These are phyloP conservation scores for Calycina herbarum DNA, from an alignment of 2,329 filamentous ascomycete species.

Conservation along the genomic window DNA sequence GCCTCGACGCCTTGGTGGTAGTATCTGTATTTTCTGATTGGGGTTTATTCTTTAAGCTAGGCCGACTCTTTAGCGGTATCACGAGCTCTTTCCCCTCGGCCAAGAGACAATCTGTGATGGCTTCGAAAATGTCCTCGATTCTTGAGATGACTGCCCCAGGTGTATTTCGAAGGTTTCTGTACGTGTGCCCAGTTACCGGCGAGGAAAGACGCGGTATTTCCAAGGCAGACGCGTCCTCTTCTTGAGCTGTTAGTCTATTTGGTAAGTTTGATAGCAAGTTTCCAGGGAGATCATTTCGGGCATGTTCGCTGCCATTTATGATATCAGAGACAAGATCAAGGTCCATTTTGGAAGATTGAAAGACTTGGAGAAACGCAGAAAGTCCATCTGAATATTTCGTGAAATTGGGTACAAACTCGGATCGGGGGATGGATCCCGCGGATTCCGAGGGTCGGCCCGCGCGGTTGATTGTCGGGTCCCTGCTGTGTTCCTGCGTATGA, in stretches of 20 bases:
- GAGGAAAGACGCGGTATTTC: neutral
- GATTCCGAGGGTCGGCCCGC: neutral
- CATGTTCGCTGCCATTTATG: constrained; percentile 10
- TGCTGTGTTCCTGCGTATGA: neutral
- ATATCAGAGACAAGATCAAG: constrained; percentile 19
- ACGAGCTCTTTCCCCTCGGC: constrained; percentile 46
- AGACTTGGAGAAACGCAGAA: neutral
- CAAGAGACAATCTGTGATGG: constrained; percentile 49
- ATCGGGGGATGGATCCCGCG: neutral
- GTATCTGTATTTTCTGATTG: neutral
- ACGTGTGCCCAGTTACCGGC: neutral
- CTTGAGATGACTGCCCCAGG: constrained; percentile 45
- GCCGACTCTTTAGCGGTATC: constrained; percentile 48
- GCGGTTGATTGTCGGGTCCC: neutral
- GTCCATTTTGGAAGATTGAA: constrained; percentile 22
- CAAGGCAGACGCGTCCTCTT: neutral
- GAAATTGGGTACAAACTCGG: neutral
- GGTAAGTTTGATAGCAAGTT: constrained; percentile 29
- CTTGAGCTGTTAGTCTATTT: constrained; percentile 17
- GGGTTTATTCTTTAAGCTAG: neutral
- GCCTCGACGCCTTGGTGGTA: neutral
- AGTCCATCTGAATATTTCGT: neutral
- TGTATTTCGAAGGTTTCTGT: neutral
- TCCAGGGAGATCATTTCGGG: neutral
- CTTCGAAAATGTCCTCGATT: constrained; percentile 57